Percentiles rank a stretch among this genome's conserved stretches.
These are phyloP conservation scores for Candida nemodendra DNA, from an alignment of 805 yeast species.

Conservation along the genomic window DNA sequence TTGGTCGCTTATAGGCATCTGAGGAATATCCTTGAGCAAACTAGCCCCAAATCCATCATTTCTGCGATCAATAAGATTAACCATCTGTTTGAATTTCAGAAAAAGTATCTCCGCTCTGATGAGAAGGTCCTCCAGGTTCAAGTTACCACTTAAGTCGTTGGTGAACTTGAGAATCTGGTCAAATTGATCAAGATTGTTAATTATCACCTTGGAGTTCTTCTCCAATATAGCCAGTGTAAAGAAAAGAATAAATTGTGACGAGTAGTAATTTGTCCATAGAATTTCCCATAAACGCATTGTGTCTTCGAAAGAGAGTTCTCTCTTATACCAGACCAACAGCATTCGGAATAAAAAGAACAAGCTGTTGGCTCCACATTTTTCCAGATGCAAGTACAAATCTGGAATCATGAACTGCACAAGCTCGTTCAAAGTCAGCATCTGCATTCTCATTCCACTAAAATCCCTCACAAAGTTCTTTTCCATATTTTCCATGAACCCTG, in stretches of 20 bases:
- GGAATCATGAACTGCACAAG: slow-evolving; percentile 91
- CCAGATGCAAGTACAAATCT: slow-evolving; percentile 74
- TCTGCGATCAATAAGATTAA: slow-evolving; percentile 68
- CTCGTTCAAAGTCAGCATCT: slow-evolving; percentile 79
- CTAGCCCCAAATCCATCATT: slow-evolving; percentile 23
- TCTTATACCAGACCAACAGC: slow-evolving; percentile 92
- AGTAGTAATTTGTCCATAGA: slow-evolving; percentile 81
- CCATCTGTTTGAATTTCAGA: slow-evolving; percentile 73
- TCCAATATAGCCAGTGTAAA: slow-evolving; percentile 87
- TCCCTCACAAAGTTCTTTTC: slow-evolving; percentile 90
- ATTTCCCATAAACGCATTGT: slow-evolving; percentile 88
- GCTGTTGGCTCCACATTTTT: slow-evolving; percentile 83
- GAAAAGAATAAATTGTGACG: slow-evolving; percentile 85
- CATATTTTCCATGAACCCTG: slow-evolving; percentile 88
- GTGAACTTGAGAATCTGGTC: slow-evolving; percentile 91
- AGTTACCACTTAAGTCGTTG: slow-evolving; percentile 80
- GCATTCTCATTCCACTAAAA: slow-evolving; percentile 90
- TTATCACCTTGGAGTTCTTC: slow-evolving; percentile 76
- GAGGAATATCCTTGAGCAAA: slow-evolving; percentile 6
- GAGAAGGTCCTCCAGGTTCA: slow-evolving; percentile 73
- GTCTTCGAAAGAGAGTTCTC: slow-evolving; percentile 82
- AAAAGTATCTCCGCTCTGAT: slow-evolving; percentile 85
- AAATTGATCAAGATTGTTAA: slow-evolving; percentile 69
- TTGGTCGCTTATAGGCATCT: slow-evolving; percentile 43
- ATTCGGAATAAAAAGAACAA: slow-evolving; percentile 92